A percentile compares a stretch with the other conserved stretches of the same genome.
Evolutionary conservation across 2,329 filamentous ascomycete genomes (phyloP).

Genomic region (Ophiostoma quercus): DNA sequence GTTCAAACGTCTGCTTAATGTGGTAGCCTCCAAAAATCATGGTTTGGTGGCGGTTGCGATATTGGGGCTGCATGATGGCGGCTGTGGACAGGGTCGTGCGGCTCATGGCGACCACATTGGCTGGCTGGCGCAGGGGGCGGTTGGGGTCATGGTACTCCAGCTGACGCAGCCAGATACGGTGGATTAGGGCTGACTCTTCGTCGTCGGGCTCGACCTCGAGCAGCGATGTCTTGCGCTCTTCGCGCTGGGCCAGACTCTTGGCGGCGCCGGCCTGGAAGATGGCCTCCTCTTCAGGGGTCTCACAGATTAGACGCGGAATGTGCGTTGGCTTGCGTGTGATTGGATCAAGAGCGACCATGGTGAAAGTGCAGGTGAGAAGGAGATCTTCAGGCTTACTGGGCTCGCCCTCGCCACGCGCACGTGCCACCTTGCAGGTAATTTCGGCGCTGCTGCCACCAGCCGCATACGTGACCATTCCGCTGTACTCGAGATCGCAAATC

Average conservation of each 20-base stretch:
- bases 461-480: slow-evolving; percentile 58
- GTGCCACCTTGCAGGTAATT: slow-evolving; percentile 67
- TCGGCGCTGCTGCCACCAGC: slow-evolving; percentile 69
- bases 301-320: slow-evolving; percentile 49
- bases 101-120: slow-evolving; percentile 51
- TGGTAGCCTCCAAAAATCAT: slow-evolving; percentile 77
- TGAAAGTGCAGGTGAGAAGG: slow-evolving; percentile 54
- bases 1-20: slow-evolving; percentile 68
- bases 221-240: slow-evolving; percentile 40
- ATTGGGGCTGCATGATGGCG: slow-evolving; percentile 67
- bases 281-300: slow-evolving; percentile 60
- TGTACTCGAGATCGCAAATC: slow-evolving; percentile 72
- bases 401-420: slow-evolving; percentile 56
- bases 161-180: slow-evolving; percentile 67
- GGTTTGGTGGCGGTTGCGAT: slow-evolving; percentile 55
- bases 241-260: slow-evolving; percentile 51
- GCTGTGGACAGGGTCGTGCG: slow-evolving; percentile 56
- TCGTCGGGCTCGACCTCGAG: slow-evolving; percentile 64
- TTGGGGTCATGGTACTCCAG: slow-evolving; percentile 38
- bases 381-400: slow-evolving; percentile 42
- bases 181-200: slow-evolving; percentile 65
- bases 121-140: slow-evolving; percentile 33
- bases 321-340: slow-evolving; percentile 60
- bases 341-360: slow-evolving; percentile 70
- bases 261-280: slow-evolving; percentile 44